Evolutionary conservation across 2,329 filamentous ascomycete genomes (phyloP), one percentile per base, ranked within the genome.

Genomic region (Phaeophleospora eucalypticola): DNA sequence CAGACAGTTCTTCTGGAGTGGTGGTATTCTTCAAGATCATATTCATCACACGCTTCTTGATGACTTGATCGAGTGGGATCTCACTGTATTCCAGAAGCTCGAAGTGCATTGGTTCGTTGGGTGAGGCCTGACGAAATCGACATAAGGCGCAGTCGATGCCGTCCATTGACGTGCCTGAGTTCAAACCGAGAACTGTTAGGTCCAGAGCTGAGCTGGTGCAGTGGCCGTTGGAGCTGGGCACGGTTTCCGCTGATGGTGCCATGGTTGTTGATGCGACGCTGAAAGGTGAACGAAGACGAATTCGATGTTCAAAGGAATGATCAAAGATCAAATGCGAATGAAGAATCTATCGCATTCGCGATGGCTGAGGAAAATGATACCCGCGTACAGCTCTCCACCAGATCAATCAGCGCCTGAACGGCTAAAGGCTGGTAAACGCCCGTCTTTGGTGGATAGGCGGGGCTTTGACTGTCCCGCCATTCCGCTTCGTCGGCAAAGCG

Each of bases 61-160:
- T 74, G 4, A 60, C 66, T 20, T 68, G 70, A 20, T 77, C 73
- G 14, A 82, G 65, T 0, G 76, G 72, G n/a, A 79, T 68, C 53
- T 81, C 78, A 39, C 72, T 76, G 59, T 80, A 80, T 63, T 77
- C 64, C n/a, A 80, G 66, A 4, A 82, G 66, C 56, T 78, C 71
- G 52, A 82, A 77, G 54, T 77, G 72, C 71, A 83, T 74, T 2
- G 76, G 71, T 4, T 69, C 66, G 4, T 72, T 66, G 1, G 78
- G 78, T 4, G 70, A 69, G 15, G 71, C 70, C 58, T 82, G 79
- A 38, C 66, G 67, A 60, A 81, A 82, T 42, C 66, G 75, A 55
- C 79, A 80, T 7, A 81, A 68, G 2, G 76, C 78, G 54, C 77
- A 81, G 59, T 81, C 77, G 36, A 83, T 79, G 19, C 75, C 73